Evolutionary conservation across 306 rosid genomes (phyloP).

Genomic region (Arachis hypogaea): DNA sequence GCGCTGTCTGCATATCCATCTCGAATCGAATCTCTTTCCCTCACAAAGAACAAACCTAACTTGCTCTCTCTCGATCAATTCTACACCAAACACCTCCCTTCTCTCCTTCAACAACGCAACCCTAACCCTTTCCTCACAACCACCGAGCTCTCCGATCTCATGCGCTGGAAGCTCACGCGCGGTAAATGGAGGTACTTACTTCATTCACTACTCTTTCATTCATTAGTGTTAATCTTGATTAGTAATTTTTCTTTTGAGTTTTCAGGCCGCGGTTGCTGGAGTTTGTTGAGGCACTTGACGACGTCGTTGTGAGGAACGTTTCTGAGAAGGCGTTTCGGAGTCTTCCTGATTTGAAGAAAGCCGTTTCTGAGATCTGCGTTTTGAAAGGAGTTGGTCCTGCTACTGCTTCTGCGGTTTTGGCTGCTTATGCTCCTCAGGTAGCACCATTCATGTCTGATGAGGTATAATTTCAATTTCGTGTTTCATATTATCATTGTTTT

Average conservation of each 20-base stretch:
- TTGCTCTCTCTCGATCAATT: constrained; percentile 65
- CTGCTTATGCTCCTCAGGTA: constrained; percentile 70
- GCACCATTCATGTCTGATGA: constrained; percentile 96
- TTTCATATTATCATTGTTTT: too few species aligned
- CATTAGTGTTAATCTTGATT: not conserved
- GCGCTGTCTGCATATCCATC: constrained; percentile 57
- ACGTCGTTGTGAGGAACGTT: constrained; percentile 56
- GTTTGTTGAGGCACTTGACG: constrained; percentile 76
- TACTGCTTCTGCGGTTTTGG: constrained; percentile 83
- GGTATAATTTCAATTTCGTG: constrained; percentile 41
- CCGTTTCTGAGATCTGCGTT: constrained; percentile 66
- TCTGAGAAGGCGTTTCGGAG: constrained; percentile 68
- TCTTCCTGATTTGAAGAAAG: constrained; percentile 75
- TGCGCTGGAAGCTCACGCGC: constrained; percentile 94
- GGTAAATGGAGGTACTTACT: constrained; percentile 79
- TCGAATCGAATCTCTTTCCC: constrained; percentile 53
- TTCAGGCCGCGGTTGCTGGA: constrained; percentile 86
- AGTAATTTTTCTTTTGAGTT: not conserved
- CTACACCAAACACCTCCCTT: constrained; percentile 68
- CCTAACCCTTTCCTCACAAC: constrained; percentile 80
- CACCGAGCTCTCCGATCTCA: constrained; percentile 73
- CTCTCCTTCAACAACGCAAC: constrained; percentile 69
- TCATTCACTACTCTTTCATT: not conserved
- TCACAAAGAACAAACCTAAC: constrained; percentile 53
- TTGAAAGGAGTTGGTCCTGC: constrained; percentile 94